Percentiles rank a stretch among this genome's conserved stretches.
Evolutionary conservation across 306 rosid genomes (phyloP).

Genomic region (Dalbergia oliveri): DNA sequence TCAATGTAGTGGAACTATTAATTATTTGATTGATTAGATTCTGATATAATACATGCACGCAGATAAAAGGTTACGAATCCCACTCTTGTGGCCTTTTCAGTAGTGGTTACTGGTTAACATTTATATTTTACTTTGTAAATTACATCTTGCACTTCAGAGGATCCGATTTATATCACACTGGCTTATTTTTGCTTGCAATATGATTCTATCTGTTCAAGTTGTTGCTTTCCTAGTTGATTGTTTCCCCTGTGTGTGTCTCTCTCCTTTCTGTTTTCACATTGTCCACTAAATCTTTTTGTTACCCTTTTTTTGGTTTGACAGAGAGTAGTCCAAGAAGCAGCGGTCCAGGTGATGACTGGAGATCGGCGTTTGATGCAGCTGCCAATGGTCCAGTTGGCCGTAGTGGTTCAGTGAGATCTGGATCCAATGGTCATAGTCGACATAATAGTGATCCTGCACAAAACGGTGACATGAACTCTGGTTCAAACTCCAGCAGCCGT

Average conservation of each 20-base stretch:
- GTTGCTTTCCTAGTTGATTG: too few relatives aligned
- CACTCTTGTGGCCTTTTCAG: not conserved
- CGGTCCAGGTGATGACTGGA: slow-evolving; percentile 90
- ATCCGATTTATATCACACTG: not conserved
- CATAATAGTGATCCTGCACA: slow-evolving; percentile 78
- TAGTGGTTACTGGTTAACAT: not conserved
- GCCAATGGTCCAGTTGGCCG: slow-evolving; percentile 70
- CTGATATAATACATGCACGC: not conserved
- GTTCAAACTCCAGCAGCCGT: slow-evolving; percentile 81
- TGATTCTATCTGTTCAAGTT: not conserved
- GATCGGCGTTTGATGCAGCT: slow-evolving; percentile 92
- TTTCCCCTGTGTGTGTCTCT: too few relatives aligned
- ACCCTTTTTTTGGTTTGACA: slow-evolving; percentile 46
- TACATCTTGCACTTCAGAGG: not conserved
- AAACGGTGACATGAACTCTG: slow-evolving; percentile 77
- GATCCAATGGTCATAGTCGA: slow-evolving; percentile 85
- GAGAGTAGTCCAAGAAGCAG: slow-evolving; percentile 87
- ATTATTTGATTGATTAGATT: not conserved
- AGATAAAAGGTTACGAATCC: not conserved
- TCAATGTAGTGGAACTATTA: not conserved
- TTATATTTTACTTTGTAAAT: slow-evolving; percentile 15
- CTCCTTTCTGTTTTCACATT: not conserved
- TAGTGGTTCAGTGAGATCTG: slow-evolving; percentile 61
- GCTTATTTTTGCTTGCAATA: not conserved
- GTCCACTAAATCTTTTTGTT: slow-evolving; percentile 27